phyloP scores from a whole-genome alignment of 2,329 filamentous ascomycete species.

The Bertia moriformis region DNA sequence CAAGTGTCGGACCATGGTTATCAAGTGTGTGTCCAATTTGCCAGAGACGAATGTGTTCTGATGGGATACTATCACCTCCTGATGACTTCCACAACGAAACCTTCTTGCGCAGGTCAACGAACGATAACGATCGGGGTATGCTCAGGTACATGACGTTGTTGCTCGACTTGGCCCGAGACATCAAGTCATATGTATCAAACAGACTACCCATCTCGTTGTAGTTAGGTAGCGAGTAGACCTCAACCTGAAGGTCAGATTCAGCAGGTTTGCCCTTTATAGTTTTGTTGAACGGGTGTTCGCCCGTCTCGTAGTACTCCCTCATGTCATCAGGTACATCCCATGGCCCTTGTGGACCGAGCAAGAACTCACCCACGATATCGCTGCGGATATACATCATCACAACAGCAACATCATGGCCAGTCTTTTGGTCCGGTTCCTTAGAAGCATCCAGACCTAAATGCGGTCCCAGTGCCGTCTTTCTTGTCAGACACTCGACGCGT shows the following conservation, averaged over 20 bases:
- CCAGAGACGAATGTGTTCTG: conserved; percentile 22
- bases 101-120: conserved; percentile 13
- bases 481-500: conserved; percentile 38
- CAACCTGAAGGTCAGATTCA: conserved; percentile 15
- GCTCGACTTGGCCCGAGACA: conserved; percentile 17
- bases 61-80: conserved; percentile 16
- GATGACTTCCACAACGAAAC: background rate
- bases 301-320: conserved; percentile 20
- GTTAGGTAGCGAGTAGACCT: conserved; percentile 19
- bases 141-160: conserved; percentile 18
- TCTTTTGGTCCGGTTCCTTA: conserved; percentile 18
- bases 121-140: conserved; percentile 14
- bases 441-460: conserved; percentile 29
- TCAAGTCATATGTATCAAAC: conserved; percentile 25
- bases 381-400: conserved; percentile 38
- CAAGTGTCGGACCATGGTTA: conserved; percentile 15
- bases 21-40: conserved; percentile 17
- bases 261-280: conserved; percentile 2
- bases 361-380: conserved; percentile 23
- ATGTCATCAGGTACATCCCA: conserved; percentile 27
- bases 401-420: conserved; percentile 32
- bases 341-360: conserved; percentile 24
- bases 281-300: conserved; percentile 6
- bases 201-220: conserved; percentile 18
- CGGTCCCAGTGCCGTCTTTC: conserved; percentile 32